Conservation (phyloP, 805 yeast genomes). For the Phaffomyces thermotolerans region DNA sequence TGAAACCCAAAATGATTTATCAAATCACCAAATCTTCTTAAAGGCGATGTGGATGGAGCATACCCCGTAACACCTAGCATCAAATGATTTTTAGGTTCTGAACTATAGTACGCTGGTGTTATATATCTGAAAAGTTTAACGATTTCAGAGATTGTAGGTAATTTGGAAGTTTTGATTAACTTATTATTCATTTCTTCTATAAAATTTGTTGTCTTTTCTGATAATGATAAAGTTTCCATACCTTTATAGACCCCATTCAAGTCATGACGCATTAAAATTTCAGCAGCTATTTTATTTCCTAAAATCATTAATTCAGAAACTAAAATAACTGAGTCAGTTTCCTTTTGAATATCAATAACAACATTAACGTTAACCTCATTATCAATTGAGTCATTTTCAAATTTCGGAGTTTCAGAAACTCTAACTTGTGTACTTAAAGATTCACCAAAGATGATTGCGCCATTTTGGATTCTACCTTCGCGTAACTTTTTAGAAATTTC, state of each 20-base stretch:
- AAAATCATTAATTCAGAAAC: slow-evolving; percentile 83
- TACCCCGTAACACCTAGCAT: slow-evolving; percentile 59
- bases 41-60: slow-evolving; percentile 80
- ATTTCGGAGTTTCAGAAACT: slow-evolving; percentile 5
- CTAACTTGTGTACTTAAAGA: slow-evolving; percentile 23
- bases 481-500: slow-evolving; percentile 26
- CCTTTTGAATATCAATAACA: slow-evolving; percentile 19
- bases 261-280: slow-evolving; percentile 33
- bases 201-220: slow-evolving; percentile 21
- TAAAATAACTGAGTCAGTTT: slow-evolving; percentile 46
- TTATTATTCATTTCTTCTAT: slow-evolving; percentile 19
- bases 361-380: slow-evolving; percentile 13
- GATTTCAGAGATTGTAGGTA: slow-evolving; percentile 33
- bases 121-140: slow-evolving; percentile 38
- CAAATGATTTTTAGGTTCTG: slow-evolving; percentile 42
- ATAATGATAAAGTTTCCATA: slow-evolving; percentile 17
- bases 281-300: slow-evolving; percentile 60
- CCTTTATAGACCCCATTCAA: slow-evolving; percentile 47
- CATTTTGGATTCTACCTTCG: slow-evolving; percentile 23
- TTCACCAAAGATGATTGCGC: slow-evolving; percentile 37
- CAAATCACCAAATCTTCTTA: slow-evolving; percentile 76
- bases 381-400: background rate
- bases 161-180: slow-evolving; percentile 12
- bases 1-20: slow-evolving; percentile 75
- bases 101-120: slow-evolving; percentile 45